phyloP scores from a whole-genome alignment of 2,329 filamentous ascomycete genomes.

The Penicillium sp. region DNA sequence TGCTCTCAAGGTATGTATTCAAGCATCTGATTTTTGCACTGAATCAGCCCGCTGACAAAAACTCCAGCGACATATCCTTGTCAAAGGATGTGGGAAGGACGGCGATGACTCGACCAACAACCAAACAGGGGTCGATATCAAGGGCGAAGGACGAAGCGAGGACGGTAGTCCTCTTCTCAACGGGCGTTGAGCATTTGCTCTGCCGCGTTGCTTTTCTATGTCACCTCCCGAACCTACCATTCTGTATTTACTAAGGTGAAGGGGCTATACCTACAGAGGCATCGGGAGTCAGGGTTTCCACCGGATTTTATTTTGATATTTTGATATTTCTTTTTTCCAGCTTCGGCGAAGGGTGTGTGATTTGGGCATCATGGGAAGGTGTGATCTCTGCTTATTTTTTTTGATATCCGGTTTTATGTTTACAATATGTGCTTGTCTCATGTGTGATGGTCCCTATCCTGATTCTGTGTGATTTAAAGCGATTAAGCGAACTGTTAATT shows the following conservation, averaged over 20 bases:
- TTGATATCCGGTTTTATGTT: conserved; percentile 9
- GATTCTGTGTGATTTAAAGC: conserved; percentile 20
- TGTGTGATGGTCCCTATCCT: conserved; percentile 27
- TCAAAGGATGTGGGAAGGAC: conserved; percentile 66
- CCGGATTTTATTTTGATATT: conserved; percentile 9
- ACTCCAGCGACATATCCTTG: conserved; percentile 63
- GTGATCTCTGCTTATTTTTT: conserved; percentile 7
- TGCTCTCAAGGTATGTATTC: conserved; percentile 78
- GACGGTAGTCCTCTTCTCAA: conserved; percentile 24
- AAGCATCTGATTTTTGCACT: not conserved
- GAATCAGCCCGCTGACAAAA: too few relatives aligned
- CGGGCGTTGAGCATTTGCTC: conserved; percentile 15
- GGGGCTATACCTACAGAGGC: conserved; percentile 17
- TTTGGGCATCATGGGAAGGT: conserved; percentile 20
- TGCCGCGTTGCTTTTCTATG: conserved; percentile 1
- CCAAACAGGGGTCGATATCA: conserved; percentile 12
- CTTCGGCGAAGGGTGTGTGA: conserved; percentile 19
- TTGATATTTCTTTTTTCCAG: conserved; percentile 8
- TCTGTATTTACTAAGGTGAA: conserved; percentile 13
- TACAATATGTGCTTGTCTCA: conserved; percentile 20
- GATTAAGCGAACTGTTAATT: conserved; percentile 22
- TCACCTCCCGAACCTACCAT: not conserved
- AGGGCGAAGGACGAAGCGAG: conserved; percentile 23
- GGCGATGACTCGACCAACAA: conserved; percentile 16
- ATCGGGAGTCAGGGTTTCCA: conserved; percentile 16